Evolutionary conservation across 495 filamentous ascomycete species (phyloP), one percentile per base, ranked within the genome.

Genomic region (Aspergillus hancockii): DNA sequence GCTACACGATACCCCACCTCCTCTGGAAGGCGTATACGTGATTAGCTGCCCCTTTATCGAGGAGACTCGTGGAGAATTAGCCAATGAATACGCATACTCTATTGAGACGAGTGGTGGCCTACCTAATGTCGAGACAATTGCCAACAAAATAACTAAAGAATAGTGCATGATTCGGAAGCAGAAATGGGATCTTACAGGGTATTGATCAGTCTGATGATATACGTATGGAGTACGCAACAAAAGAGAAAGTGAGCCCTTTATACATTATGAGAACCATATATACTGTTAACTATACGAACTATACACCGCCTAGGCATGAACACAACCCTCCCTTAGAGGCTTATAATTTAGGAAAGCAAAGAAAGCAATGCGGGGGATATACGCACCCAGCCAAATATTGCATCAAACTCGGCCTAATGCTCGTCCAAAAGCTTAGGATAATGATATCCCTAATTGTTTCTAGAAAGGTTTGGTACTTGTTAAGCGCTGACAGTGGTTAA

Each of bases 1-100:
- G 25, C 53, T 58, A 49, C 64, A 71, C 12, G 63, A 64, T 12
- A 69, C 52, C 14, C 63, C 67, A 21, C 36, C 49, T 14, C 57
- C 59, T 28, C 58, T 49, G 1, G 59, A 67, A 36, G 65, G 62
- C 16, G 55, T 55, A 41, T 67, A 61, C 16, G 18, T 57, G 51
- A 67, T 54, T 16, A 67, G 62, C 18, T 64, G 59, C 18, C 52
- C 62, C 25, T 8, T 34, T 30, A 34, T 31, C 12, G 49, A 52
- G 4, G 49, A n/a, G 31, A 52, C 14, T 52, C 16, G 46, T 41
- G 38, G 16, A 16, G 14, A 28, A n/a, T 41, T 7, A 16, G 38
- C n/a, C 14, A n/a, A n/a, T 16, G 2, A n/a, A 14, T 5, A 36
- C 9, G 13, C 32, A 36, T 41, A 12, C 16, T 41, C 4, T 41